Evolutionary conservation across 2,329 filamentous ascomycete genomes (phyloP).

Genomic region (Sporothrix dimorphospora): DNA sequence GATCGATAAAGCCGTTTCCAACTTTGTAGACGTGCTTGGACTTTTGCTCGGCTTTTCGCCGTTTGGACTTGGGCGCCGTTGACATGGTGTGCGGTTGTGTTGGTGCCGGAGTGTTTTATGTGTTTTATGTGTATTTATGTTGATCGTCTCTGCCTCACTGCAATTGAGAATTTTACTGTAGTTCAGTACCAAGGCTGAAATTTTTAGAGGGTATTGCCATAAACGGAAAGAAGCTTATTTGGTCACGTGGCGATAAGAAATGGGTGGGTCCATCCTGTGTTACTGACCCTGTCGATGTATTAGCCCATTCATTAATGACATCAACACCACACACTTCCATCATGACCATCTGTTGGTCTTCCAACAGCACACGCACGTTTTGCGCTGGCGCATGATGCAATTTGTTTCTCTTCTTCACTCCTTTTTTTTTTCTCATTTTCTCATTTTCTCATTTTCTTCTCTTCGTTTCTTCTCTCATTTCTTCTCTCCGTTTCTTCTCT

Average conservation of each 20-base stretch:
- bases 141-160: neutral
- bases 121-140: neutral
- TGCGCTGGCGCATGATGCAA: too few species aligned
- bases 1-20: slow-evolving; percentile 28
- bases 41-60: slow-evolving; percentile 24
- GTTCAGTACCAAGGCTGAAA: slow-evolving; percentile 13
- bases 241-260: neutral
- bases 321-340: too few species aligned
- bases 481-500: neutral
- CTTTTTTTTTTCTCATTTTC: neutral
- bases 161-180: neutral
- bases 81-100: slow-evolving; percentile 22
- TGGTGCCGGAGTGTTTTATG: too few species aligned
- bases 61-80: slow-evolving; percentile 22
- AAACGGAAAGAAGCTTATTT: neutral
- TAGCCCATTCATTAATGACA: too few species aligned
- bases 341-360: too few species aligned
- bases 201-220: slow-evolving; percentile 13
- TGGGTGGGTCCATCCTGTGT: neutral
- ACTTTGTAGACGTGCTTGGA: slow-evolving; percentile 29
- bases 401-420: too few species aligned
- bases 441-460: neutral
- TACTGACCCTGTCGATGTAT: neutral
- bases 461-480: neutral
- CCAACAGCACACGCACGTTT: too few species aligned